A percentile compares a stretch with the other conserved stretches of the same genome.
These are phyloP conservation scores for Talaromyces ruber DNA, from an alignment of 495 filamentous ascomycete genomes.

Conservation along the genomic window DNA sequence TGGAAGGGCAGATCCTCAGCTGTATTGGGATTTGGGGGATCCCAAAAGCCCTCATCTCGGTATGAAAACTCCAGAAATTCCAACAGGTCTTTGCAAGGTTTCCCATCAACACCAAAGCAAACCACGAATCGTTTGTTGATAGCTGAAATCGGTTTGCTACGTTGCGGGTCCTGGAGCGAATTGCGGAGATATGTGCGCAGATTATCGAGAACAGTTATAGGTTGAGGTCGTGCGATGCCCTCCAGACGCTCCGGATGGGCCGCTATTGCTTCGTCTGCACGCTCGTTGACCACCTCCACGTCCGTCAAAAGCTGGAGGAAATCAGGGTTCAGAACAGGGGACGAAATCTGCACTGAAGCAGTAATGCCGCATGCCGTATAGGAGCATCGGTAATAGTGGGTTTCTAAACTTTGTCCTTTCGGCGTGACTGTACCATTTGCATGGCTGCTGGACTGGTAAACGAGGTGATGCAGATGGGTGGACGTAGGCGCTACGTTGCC, in stretches of 20 bases:
- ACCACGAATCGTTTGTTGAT: conserved; percentile 65
- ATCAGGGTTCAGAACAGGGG: conserved; percentile 40
- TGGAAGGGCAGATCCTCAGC: conserved; percentile 30
- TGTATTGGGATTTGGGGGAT: conserved; percentile 33
- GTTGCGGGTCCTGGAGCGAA: conserved; percentile 36
- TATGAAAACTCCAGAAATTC: conserved; percentile 51
- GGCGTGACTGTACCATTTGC: conserved; percentile 16
- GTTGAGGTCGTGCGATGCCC: conserved; percentile 36
- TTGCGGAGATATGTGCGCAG: conserved; percentile 57
- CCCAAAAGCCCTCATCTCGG: conserved; percentile 32
- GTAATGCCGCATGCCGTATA: conserved; percentile 43
- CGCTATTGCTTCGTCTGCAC: conserved; percentile 43
- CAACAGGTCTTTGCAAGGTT: conserved; percentile 53
- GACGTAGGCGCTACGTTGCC: conserved; percentile 10
- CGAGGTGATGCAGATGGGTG: conserved; percentile 39
- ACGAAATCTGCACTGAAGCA: conserved; percentile 45
- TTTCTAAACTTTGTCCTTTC: conserved; percentile 29
- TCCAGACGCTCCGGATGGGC: conserved; percentile 52
- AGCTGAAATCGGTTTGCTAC: conserved; percentile 48
- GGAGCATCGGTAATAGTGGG: conserved; percentile 52
- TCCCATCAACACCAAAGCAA: conserved; percentile 50
- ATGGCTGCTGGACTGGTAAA: conserved; percentile 30
- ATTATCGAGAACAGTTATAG: conserved; percentile 43
- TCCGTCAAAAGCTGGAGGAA: conserved; percentile 51
- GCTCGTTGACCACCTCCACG: conserved; percentile 37